Conservation (phyloP, 305 asterid genomes). For the Fraxinus sp. region DNA sequence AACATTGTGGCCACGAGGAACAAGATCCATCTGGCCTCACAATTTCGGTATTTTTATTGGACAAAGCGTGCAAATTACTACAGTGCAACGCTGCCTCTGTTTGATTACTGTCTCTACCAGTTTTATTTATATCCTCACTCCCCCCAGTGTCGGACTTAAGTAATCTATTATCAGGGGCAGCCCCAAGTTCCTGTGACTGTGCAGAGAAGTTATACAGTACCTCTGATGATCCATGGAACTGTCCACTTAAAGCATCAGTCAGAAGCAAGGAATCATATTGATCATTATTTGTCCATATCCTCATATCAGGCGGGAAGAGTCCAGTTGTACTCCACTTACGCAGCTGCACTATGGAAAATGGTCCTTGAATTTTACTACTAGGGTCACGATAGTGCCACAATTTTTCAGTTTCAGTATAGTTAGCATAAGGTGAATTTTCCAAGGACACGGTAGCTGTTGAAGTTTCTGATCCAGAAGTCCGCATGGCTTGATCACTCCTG, state of each 20-base stretch:
- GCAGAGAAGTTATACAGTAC: slow-evolving; percentile 30
- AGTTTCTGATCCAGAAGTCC: slow-evolving; percentile 44
- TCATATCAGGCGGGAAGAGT: slow-evolving; percentile 36
- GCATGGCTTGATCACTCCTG: slow-evolving; percentile 38
- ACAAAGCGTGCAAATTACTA: slow-evolving; percentile 23
- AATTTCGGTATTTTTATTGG: slow-evolving; percentile 10
- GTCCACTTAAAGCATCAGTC: slow-evolving; percentile 59
- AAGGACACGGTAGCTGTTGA: slow-evolving; percentile 18
- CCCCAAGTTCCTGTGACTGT: slow-evolving; percentile 32
- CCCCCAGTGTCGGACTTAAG: slow-evolving; percentile 22
- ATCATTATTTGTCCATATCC: slow-evolving; percentile 82
- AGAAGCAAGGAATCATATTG: slow-evolving; percentile 70
- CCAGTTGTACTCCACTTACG: slow-evolving; percentile 86
- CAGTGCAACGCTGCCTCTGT: slow-evolving; percentile 21
- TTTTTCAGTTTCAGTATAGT: slow-evolving; percentile 22
- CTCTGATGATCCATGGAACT: slow-evolving; percentile 47
- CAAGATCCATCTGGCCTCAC: slow-evolving; percentile 20
- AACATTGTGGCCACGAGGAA: slow-evolving; percentile 35
- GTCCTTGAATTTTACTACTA: slow-evolving; percentile 30
- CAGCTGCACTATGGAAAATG: slow-evolving; percentile 63
- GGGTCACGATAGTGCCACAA: slow-evolving; percentile 38
- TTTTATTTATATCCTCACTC: slow-evolving; percentile 25
- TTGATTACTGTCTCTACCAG: slow-evolving; percentile 23
- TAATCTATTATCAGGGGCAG: slow-evolving; percentile 10
- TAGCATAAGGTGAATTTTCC: slow-evolving; percentile 6